Evolutionary conservation across 1,284 basidiomycete species (phyloP), one percentile per base, ranked within the genome.

Genomic region (Trichosporon inkin): DNA sequence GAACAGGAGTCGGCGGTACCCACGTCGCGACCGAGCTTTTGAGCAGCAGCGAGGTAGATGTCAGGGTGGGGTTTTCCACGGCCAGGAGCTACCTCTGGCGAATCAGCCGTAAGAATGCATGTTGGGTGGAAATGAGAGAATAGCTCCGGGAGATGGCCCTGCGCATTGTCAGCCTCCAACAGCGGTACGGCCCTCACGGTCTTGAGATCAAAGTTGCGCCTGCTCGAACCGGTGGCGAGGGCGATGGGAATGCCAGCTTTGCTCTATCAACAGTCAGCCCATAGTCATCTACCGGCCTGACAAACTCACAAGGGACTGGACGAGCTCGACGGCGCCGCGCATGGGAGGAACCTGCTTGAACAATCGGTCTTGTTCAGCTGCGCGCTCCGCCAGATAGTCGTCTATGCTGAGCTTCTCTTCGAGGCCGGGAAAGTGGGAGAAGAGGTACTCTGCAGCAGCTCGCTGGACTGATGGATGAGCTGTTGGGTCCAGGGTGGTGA

Each of bases 41-140:
- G 66, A 11, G 78, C 78, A 1, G 78, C 78, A 32, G 77, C 76
- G 32, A 79, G 69, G 64, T 76, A 80, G 61, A 80, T 76, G 64
- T 77, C 76, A 10, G 78, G 78, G 34, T 65, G 56, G 6, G 78
- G 76, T 63, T 79, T 79, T 6, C 76, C 76, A 17, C 74, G 64
- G 24, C 74, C 75, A 13, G 73, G 73, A n/a, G 67, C 67, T 16
- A 78, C 68, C 24, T 74, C 68, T 10, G 71, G 70, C 3, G 74
- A 73, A 59, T 78, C 74, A 41, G 73, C 74, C 0, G 77, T 79
- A 35, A 80, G 61, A 56, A 79, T 74, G 16, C 60, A 63, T 2
- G 70, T 61, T 0, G 69, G 62, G 22, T 74, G 74, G 68, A 80
- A 79, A 37, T 70, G 68, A 16, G 61, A 61, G 63, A 80, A 79